phyloP scores from a whole-genome alignment of 495 filamentous ascomycete genomes.

The Xylaria nigripes region DNA sequence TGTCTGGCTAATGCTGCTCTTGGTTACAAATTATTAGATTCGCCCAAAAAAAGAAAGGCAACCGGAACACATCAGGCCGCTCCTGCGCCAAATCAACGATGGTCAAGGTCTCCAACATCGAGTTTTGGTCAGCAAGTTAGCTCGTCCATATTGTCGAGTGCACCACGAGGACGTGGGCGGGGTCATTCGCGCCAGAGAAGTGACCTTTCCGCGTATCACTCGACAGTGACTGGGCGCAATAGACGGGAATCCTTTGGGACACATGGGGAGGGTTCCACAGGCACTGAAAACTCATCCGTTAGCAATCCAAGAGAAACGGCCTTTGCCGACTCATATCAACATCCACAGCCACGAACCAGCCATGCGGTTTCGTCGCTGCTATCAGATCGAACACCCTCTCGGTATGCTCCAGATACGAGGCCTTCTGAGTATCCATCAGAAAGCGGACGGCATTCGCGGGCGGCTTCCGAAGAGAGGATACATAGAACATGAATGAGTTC shows the following conservation, averaged over 20 bases:
- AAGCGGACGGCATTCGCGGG: conserved; percentile 19
- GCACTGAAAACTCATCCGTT: conserved; percentile 9
- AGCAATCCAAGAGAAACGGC: conserved; percentile 22
- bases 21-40: conserved; percentile 45
- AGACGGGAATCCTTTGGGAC: conserved; percentile 30
- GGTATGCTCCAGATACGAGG: conserved; percentile 25
- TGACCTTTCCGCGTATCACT: conserved; percentile 49
- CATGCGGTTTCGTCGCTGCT: conserved; percentile 43
- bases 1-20: conserved; percentile 42
- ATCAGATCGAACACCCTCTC: conserved; percentile 37
- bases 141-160: conserved; percentile 41
- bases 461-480: conserved; percentile 23
- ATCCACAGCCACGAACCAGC: conserved; percentile 26
- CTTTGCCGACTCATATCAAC: conserved; percentile 22
- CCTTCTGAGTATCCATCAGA: conserved; percentile 14
- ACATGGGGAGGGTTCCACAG: conserved; percentile 36
- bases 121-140: conserved; percentile 49
- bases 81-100: conserved; percentile 48
- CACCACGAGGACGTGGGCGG: conserved; percentile 50
- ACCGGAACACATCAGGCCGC: conserved; percentile 52
- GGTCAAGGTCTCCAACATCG: conserved; percentile 42
- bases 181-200: conserved; percentile 64
- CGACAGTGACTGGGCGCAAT: conserved; percentile 30
- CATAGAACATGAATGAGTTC: conserved; percentile 14
- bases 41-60: conserved; percentile 68